Conservation (phyloP, 371 early-diverging fungal species). For the Amoeboaphelidium protococcarum region DNA sequence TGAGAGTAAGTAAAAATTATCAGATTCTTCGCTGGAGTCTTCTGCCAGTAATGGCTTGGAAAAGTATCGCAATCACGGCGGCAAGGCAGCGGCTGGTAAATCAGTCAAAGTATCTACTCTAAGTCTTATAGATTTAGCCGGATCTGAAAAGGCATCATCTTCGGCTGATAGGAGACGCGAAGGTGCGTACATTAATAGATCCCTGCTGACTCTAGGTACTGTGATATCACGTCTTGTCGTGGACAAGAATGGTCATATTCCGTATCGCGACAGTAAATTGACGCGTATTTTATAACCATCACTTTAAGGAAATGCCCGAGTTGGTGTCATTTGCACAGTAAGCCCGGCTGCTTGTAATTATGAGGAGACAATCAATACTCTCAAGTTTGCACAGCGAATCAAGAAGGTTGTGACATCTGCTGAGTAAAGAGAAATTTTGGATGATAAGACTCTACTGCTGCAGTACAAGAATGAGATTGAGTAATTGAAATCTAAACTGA, state of each 20-base stretch:
- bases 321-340: conserved; percentile 47
- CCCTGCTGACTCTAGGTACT: conserved; percentile 54
- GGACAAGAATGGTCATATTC: conserved; percentile 31
- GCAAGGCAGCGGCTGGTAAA: conserved; percentile 16
- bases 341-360: conserved; percentile 26
- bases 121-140: conserved; percentile 80
- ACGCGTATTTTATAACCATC: conserved; percentile 60
- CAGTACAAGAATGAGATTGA: conserved; percentile 54
- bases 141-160: conserved; percentile 61
- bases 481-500: conserved; percentile 46
- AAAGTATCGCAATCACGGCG: conserved; percentile 7
- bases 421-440: conserved; percentile 34
- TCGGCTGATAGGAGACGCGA: conserved; percentile 58
- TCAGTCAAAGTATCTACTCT: conserved; percentile 39
- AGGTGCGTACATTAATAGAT: conserved; percentile 79
- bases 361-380: conserved; percentile 53
- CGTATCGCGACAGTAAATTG: conserved; percentile 72
- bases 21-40: conserved; percentile 4
- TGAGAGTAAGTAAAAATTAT: not conserved
- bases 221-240: conserved; percentile 61
- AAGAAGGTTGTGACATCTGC: conserved; percentile 37
- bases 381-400: conserved; percentile 59
- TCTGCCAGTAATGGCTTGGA: conserved; percentile 17
- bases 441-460: conserved; percentile 59
- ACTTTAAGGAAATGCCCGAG: conserved; percentile 42